These are phyloP conservation scores for Zygotorulaspora chibaensis DNA, from an alignment of 805 yeast genomes.

Conservation along the genomic window DNA sequence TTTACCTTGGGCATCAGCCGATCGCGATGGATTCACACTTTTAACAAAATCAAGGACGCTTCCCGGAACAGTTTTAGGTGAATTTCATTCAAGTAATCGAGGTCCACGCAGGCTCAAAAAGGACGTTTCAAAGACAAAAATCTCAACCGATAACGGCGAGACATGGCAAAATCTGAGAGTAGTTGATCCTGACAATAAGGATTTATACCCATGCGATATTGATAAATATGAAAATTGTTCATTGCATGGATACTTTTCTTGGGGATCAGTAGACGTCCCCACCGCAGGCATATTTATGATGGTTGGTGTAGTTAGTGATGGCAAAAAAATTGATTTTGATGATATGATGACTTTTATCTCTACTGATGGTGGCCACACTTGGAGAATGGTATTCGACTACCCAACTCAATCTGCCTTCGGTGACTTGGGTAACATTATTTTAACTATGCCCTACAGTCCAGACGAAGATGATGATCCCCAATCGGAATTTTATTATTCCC, in stretches of 20 bases:
- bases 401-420: constrained; percentile 60
- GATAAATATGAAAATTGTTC: constrained; percentile 45
- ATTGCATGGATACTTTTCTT: constrained; percentile 37
- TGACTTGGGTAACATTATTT: constrained; percentile 70
- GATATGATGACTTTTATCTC: constrained; percentile 53
- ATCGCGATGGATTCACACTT: constrained; percentile 6
- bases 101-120: background rate
- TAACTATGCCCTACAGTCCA: constrained; percentile 49
- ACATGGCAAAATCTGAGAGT: constrained; percentile 49
- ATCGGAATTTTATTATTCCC: constrained; percentile 47
- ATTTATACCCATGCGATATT: constrained; percentile 24
- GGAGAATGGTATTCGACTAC: constrained; percentile 54
- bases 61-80: constrained; percentile 24
- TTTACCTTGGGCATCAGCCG: constrained; percentile 13
- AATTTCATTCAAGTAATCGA: constrained; percentile 1
- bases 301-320: constrained; percentile 21
- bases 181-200: constrained; percentile 39
- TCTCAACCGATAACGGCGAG: constrained; percentile 50
- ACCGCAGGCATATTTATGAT: constrained; percentile 47
- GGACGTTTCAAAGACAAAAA: constrained; percentile 32
- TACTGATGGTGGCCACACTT: constrained; percentile 71
- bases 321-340: constrained; percentile 1
- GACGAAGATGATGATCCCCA: constrained; percentile 35
- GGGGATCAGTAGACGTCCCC: constrained; percentile 43
- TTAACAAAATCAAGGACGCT: constrained; percentile 11